Percentiles rank a stretch among this genome's conserved stretches.
These are phyloP conservation scores for Lachnellula subtilissima DNA, from an alignment of 2,329 filamentous ascomycete species.

Conservation along the genomic window DNA sequence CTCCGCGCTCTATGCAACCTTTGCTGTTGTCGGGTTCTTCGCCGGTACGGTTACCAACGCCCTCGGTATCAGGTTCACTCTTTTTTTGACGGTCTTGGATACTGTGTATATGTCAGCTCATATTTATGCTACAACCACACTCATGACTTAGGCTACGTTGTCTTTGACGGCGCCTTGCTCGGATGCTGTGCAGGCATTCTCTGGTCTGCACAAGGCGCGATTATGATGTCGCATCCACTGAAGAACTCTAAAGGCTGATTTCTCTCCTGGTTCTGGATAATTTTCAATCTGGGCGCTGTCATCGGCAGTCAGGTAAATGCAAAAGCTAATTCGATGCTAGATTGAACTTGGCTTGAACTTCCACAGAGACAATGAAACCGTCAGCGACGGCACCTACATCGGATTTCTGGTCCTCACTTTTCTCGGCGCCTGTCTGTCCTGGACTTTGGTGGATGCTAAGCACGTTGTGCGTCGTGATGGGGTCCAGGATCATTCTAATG, in stretches of 20 bases:
- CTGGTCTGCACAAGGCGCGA: slow-evolving; percentile 75
- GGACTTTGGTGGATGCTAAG: slow-evolving; percentile 64
- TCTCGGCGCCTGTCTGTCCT: slow-evolving; percentile 57
- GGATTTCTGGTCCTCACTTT: slow-evolving; percentile 77
- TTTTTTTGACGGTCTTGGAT: slow-evolving; percentile 71
- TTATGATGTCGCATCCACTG: slow-evolving; percentile 82
- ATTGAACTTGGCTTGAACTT: slow-evolving; percentile 69
- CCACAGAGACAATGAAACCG: slow-evolving; percentile 46
- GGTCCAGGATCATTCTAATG: slow-evolving; percentile 72
- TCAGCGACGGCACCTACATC: slow-evolving; percentile 73
- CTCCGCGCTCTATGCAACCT: slow-evolving; percentile 43
- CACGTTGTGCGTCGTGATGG: slow-evolving; percentile 70
- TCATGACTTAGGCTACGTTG: slow-evolving; percentile 52
- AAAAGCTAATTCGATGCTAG: slow-evolving; percentile 25
- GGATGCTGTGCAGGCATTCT: slow-evolving; percentile 73
- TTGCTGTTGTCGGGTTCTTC: slow-evolving; percentile 57
- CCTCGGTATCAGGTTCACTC: slow-evolving; percentile 61
- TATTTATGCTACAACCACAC: slow-evolving; percentile 45
- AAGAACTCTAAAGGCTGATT: slow-evolving; percentile 79
- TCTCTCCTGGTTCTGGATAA: slow-evolving; percentile 88
- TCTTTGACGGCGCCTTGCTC: slow-evolving; percentile 71
- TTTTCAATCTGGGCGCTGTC: slow-evolving; percentile 86
- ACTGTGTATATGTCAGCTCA: slow-evolving; percentile 65
- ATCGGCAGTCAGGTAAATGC: slow-evolving; percentile 55
- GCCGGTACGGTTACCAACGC: slow-evolving; percentile 72